Base-by-base conservation (phyloP, 371 early-diverging fungal genomes). In the Mortierella sp. region DNA sequence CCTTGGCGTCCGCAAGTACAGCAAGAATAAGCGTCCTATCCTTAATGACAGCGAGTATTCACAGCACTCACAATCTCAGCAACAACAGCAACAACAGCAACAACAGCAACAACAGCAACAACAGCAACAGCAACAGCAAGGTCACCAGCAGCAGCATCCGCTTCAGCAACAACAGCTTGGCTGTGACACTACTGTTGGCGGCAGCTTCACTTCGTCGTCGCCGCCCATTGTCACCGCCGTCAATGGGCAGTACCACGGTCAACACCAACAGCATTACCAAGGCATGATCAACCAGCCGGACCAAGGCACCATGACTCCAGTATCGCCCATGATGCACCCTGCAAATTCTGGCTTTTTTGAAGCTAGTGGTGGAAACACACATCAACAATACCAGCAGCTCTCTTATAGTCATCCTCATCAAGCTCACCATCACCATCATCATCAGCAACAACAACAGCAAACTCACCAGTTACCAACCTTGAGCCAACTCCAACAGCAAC, bases 21-120 rank as follows among this genome's bases (percentile, higher is more conserved):
- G 73, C 63, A 72, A 72, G 55, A 72, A 72, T 50, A 72, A 72
- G 59, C 66, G 73, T n/a, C 67, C 73, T 4, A 66, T 72, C 55
- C 60, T 72, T 24, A 65, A 65, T 39, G 72, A 72, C 27, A 55
- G 56, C 31, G 66, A 72, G 49, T 72, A 72, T 28, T 61, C 72
- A 15, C 65, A 64, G 17, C 72, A 72, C 6, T 61, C 58, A 32
- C 50, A 60, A n/a, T 63, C 63, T 12, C 60, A 46, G 3, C 50
- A 44, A 6, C 56, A 52, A 21, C 54, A 52, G 31, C 50, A 55
- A 23, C 58, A 50, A 32, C 62, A 56, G 28, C 64, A 64, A 12
- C 53, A 56, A 15, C 47, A 47, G 19, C 56, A 55, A 24, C 61
- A 50, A 31, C 63, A 62, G 19, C 62, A 44, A n/a, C 30, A 51